Conservation (phyloP, 2,329 filamentous ascomycete species). For the Exophiala sp. region DNA sequence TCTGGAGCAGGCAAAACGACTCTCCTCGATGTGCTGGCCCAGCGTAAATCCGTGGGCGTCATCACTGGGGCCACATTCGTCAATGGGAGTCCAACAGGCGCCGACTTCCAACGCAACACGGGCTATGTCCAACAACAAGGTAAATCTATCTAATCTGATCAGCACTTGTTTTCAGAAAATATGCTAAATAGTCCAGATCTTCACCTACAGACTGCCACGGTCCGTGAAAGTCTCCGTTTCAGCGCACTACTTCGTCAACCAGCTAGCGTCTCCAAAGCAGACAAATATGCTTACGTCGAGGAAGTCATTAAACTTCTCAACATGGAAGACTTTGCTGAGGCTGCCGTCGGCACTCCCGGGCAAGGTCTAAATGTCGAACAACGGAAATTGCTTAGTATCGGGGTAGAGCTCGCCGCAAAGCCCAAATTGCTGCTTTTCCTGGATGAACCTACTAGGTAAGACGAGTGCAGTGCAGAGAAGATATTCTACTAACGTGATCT, state of each 20-base stretch:
- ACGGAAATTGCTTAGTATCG: conserved; percentile 78
- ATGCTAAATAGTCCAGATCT: conserved; percentile 54
- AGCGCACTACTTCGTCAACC: conserved; percentile 83
- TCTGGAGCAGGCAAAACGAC: conserved; percentile 94
- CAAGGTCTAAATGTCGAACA: conserved; percentile 64
- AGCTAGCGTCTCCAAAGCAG: conserved; percentile 60
- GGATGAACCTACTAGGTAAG: conserved; percentile 60
- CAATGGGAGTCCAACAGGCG: conserved; percentile 67
- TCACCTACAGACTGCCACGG: conserved; percentile 76
- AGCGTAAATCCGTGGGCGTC: conserved; percentile 80
- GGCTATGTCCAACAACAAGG: conserved; percentile 86
- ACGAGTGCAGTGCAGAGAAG: no score
- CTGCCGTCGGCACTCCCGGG: conserved; percentile 62
- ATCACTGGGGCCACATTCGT: conserved; percentile 82
- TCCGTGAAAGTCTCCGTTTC: conserved; percentile 78
- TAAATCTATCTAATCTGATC: no score
- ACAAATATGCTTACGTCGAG: conserved; percentile 86
- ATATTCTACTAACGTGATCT: no score
- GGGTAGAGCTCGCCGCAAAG: conserved; percentile 75
- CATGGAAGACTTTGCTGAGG: conserved; percentile 61
- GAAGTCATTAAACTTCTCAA: conserved; percentile 87
- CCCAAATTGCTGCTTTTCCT: conserved; percentile 65
- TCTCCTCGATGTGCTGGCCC: conserved; percentile 78
- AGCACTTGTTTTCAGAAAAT: no score
- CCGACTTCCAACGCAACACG: conserved; percentile 83